A percentile compares a stretch with the other conserved stretches of the same genome.
Conservation (phyloP, 2,329 filamentous ascomycete genomes). For the Xylariaceae sp. region DNA sequence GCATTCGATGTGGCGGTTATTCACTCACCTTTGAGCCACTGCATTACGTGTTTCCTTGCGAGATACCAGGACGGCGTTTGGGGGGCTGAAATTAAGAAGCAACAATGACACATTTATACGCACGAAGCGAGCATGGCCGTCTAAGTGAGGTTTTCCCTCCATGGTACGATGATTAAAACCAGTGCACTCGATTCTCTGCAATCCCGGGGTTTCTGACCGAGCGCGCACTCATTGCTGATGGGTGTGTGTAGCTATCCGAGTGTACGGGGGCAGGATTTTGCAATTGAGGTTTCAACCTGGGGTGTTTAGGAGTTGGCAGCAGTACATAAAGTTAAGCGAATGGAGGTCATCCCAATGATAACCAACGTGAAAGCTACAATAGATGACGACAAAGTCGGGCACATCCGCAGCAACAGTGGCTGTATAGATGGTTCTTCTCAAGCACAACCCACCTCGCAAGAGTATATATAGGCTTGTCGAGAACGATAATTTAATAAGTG, state of each 20-base stretch:
- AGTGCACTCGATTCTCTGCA: conserved; percentile 15
- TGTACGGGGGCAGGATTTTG: conserved; percentile 23
- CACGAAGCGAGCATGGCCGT: conserved; percentile 20
- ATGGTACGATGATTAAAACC: background rate
- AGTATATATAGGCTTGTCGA: background rate
- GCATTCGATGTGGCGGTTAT: conserved; percentile 29
- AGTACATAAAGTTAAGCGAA: conserved; percentile 17
- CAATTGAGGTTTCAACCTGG: conserved; percentile 10
- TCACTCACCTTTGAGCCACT: conserved; percentile 30
- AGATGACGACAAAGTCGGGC: conserved; percentile 15
- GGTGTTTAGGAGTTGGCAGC: conserved; percentile 13
- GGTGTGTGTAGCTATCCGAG: conserved; percentile 20
- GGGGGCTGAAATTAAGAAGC: conserved; percentile 18
- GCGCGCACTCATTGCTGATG: background rate
- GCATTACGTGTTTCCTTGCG: conserved; percentile 35
- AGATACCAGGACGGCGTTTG: conserved; percentile 44
- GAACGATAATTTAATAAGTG: background rate
- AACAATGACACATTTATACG: conserved; percentile 19
- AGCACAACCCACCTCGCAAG: background rate
- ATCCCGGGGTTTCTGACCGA: conserved; percentile 14
- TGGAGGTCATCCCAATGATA: conserved; percentile 5
- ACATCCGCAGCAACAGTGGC: conserved; percentile 12
- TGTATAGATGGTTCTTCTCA: conserved; percentile 3
- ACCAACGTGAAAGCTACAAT: conserved; percentile 12
- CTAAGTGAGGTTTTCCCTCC: background rate